Percentiles rank a stretch among this genome's conserved stretches.
Evolutionary conservation across 2,329 filamentous ascomycete species (phyloP).

Genomic region (Fusarium avenaceum): DNA sequence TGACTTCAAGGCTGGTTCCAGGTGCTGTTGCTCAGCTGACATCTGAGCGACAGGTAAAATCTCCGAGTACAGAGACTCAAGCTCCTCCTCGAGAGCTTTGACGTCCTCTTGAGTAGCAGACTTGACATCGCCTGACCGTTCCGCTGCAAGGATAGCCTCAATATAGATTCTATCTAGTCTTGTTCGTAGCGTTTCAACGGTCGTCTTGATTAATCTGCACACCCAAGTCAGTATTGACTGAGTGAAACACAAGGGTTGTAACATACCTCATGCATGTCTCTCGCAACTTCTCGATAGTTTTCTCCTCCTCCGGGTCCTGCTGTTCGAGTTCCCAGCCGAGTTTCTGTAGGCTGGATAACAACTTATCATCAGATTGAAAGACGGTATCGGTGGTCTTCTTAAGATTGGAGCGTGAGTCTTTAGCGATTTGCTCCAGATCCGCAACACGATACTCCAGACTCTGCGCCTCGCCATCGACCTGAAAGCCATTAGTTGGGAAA

Average conservation of each 20-base stretch:
- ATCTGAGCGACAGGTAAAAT: slow-evolving; percentile 78
- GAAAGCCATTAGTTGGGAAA: slow-evolving; percentile 13
- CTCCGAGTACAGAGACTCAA: slow-evolving; percentile 78
- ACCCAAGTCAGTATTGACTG: slow-evolving; percentile 12
- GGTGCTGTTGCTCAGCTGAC: slow-evolving; percentile 76
- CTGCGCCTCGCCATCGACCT: slow-evolving; percentile 65
- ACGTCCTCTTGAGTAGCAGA: slow-evolving; percentile 58
- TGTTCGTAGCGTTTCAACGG: slow-evolving; percentile 67
- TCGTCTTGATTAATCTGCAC: slow-evolving; percentile 66
- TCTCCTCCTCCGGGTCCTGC: slow-evolving; percentile 65
- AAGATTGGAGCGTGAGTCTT: slow-evolving; percentile 60
- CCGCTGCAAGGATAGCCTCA: slow-evolving; percentile 56
- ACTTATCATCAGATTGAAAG: slow-evolving; percentile 73
- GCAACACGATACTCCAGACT: slow-evolving; percentile 60
- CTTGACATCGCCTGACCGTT: slow-evolving; percentile 47
- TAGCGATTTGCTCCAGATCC: slow-evolving; percentile 66
- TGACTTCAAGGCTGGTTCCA: slow-evolving; percentile 69
- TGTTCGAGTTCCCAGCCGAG: slow-evolving; percentile 72
- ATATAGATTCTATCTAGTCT: slow-evolving; percentile 69
- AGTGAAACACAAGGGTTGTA: neutral
- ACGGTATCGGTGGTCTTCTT: slow-evolving; percentile 64
- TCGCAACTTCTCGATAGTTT: slow-evolving; percentile 69
- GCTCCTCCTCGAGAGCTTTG: slow-evolving; percentile 69
- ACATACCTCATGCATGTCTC: slow-evolving; percentile 67
- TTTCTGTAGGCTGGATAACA: slow-evolving; percentile 75